Evolutionary conservation across 2,329 filamentous ascomycete species (phyloP).

Genomic region (Arthroderma sp.): DNA sequence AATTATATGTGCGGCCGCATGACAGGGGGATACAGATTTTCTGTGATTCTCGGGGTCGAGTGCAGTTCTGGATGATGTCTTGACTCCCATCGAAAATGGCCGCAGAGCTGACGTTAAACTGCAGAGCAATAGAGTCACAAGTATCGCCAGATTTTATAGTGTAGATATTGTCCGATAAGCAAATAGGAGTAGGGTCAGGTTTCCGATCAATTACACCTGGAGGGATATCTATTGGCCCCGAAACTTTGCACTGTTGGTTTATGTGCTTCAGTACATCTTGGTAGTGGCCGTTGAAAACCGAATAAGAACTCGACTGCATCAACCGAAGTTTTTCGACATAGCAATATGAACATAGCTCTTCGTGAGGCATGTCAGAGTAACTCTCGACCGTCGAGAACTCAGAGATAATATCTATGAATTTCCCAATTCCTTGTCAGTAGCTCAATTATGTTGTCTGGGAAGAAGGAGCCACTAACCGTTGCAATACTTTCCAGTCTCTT

Average conservation of each 20-base stretch:
- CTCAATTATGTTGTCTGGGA: neutral
- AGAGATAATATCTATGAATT: conserved; percentile 5
- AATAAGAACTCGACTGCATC: conserved; percentile 16
- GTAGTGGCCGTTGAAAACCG: conserved; percentile 11
- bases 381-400: conserved; percentile 9
- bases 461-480: conserved; percentile 1
- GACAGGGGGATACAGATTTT: neutral
- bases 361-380: conserved; percentile 11
- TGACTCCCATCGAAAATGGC: neutral
- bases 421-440: neutral
- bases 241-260: conserved; percentile 2
- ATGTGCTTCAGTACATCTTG: conserved; percentile 4
- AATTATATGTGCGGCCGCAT: neutral
- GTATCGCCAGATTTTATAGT: conserved; percentile 9
- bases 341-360: conserved; percentile 16
- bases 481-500: conserved; percentile 10
- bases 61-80: neutral
- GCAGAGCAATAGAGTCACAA: conserved; percentile 10
- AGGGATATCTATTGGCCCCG: conserved; percentile 1
- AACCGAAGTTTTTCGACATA: conserved; percentile 11
- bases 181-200: conserved; percentile 2
- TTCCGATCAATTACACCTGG: neutral
- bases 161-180: conserved; percentile 8
- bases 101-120: conserved; percentile 9
- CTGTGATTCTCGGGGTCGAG: neutral